These are phyloP conservation scores for Sanghuangporus baumii DNA, from an alignment of 1,284 basidiomycete genomes.

Conservation along the genomic window DNA sequence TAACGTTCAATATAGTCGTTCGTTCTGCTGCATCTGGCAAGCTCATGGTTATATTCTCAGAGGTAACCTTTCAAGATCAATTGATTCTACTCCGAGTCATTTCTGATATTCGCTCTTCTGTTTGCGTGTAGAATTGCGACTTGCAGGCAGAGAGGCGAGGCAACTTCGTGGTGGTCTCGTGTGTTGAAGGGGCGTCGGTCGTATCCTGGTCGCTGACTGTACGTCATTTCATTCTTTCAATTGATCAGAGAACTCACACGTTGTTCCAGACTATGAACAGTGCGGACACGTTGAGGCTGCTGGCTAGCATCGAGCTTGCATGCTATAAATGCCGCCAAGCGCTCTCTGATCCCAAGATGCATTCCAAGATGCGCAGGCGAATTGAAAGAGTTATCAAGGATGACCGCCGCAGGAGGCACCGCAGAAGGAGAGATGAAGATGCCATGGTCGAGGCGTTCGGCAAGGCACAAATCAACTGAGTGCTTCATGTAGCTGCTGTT, in stretches of 20 bases:
- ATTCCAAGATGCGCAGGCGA: conserved; percentile 57
- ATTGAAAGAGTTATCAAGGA: conserved; percentile 75
- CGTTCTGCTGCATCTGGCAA: conserved; percentile 60
- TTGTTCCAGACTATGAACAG: conserved; percentile 62
- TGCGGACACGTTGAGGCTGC: conserved; percentile 69
- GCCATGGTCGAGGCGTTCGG: conserved; percentile 73
- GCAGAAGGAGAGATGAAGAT: conserved; percentile 73
- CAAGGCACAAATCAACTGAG: conserved; percentile 43
- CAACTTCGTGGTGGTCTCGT: conserved; percentile 76
- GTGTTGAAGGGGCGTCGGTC: conserved; percentile 62
- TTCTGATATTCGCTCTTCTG: not conserved
- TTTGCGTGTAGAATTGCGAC: conserved; percentile 47
- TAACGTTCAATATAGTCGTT: conserved; percentile 44
- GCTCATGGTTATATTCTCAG: conserved; percentile 61
- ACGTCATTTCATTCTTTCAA: conserved; percentile 20
- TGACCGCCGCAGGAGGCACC: conserved; percentile 70
- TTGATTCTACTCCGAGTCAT: not conserved
- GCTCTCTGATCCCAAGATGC: conserved; percentile 54
- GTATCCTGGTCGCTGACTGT: conserved; percentile 83
- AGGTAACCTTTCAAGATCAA: conserved; percentile 36
- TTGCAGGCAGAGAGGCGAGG: conserved; percentile 78
- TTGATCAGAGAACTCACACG: not conserved
- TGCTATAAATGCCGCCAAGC: conserved; percentile 69
- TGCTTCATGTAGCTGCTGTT: not conserved
- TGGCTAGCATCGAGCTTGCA: conserved; percentile 75